phyloP scores from a whole-genome alignment of 768 basidiomycete genomes.

The Pulveroboletus sp. region DNA sequence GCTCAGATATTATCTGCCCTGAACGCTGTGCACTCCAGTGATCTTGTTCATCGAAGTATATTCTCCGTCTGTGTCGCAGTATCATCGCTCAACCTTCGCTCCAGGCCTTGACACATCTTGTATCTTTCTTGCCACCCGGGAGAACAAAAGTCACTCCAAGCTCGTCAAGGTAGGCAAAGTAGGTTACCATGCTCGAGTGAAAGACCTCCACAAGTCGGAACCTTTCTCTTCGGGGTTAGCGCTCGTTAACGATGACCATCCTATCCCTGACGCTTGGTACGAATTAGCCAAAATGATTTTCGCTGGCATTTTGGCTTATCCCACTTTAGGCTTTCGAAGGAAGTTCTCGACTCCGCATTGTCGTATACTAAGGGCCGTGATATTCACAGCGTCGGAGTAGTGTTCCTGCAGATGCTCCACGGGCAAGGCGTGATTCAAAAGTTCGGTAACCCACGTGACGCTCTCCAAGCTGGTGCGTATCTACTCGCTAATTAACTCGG shows the following conservation, averaged over 20 bases:
- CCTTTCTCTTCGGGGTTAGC: constrained; percentile 48
- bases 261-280: constrained; percentile 32
- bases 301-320: constrained; percentile 1
- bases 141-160: constrained; percentile 52
- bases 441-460: constrained; percentile 54
- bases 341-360: constrained; percentile 77
- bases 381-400: constrained; percentile 77
- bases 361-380: constrained; percentile 76
- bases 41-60: constrained; percentile 69
- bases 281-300: neutral
- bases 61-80: neutral
- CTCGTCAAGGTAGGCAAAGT: constrained; percentile 73
- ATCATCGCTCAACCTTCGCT: neutral
- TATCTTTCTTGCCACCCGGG: constrained; percentile 58
- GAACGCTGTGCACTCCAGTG: constrained; percentile 60
- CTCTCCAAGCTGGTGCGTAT: constrained; percentile 50
- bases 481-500: neutral
- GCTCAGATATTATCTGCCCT: constrained; percentile 69
- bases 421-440: constrained; percentile 64
- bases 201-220: constrained; percentile 84
- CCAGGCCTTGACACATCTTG: constrained; percentile 57
- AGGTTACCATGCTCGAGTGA: constrained; percentile 66
- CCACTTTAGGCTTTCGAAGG: constrained; percentile 62
- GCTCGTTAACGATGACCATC: constrained; percentile 14
- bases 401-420: constrained; percentile 83